Percentiles rank a stretch among this genome's conserved stretches.
phyloP scores from a whole-genome alignment of 768 basidiomycete genomes.

The Trametes cubensis region DNA sequence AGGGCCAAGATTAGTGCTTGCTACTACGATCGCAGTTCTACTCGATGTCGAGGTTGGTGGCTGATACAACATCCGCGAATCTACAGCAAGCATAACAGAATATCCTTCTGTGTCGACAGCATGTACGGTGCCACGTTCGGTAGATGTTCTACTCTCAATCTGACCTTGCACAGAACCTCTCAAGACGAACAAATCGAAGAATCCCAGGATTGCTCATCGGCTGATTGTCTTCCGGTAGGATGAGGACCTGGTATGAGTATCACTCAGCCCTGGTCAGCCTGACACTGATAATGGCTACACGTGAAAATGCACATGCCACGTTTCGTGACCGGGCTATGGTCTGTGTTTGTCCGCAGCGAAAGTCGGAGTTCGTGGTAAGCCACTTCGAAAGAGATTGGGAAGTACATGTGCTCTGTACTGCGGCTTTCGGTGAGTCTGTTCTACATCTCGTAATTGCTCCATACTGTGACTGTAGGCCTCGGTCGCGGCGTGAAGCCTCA shows the following conservation, averaged over 20 bases:
- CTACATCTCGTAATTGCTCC: not conserved
- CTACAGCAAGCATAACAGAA: too few relatives aligned
- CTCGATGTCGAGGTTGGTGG: not conserved
- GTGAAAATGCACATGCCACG: constrained; percentile 45
- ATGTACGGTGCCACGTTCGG: too few relatives aligned
- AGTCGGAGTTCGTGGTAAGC: constrained; percentile 57
- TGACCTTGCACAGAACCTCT: too few relatives aligned
- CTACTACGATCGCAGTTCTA: too few relatives aligned
- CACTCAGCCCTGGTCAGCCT: constrained; percentile 62
- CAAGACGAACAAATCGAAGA: too few relatives aligned
- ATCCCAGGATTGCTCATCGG: too few relatives aligned
- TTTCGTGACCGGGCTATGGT: constrained; percentile 56
- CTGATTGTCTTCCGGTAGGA: too few relatives aligned
- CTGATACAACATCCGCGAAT: too few relatives aligned
- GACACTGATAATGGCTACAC: constrained; percentile 67
- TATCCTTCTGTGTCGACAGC: too few relatives aligned
- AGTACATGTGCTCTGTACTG: constrained; percentile 11
- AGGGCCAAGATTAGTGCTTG: too few relatives aligned
- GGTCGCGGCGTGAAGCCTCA: not conserved
- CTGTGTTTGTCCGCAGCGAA: constrained; percentile 55
- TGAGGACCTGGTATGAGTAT: constrained; percentile 44
- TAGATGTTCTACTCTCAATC: too few relatives aligned
- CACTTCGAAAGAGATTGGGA: constrained; percentile 64
- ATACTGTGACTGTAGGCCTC: not conserved
- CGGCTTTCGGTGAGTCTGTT: constrained; percentile 13